Evolutionary conservation across 1,284 basidiomycete species (phyloP), one percentile per base, ranked within the genome.

Genomic region (Sanguinoderma infundibulare): DNA sequence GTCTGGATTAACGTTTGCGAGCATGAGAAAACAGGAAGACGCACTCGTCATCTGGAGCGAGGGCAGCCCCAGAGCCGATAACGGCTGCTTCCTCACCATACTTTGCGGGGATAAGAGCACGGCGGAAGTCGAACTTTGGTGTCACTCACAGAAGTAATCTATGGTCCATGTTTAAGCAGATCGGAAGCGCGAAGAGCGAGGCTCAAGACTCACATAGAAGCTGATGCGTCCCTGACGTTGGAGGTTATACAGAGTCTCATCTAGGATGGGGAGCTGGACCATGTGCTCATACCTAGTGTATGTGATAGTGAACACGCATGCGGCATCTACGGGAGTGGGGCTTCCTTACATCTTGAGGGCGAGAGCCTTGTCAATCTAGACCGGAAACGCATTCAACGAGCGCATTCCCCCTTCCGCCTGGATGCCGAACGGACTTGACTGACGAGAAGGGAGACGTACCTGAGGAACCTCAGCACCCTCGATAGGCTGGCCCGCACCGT

Each of bases 171-270:
- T 9, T 35, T 34, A 15, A 51, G 12, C n/a, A 2, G 20, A 22
- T 32, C 12, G 32, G n/a, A 2, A 8, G 12, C 35, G 20, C 17
- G 12, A 42, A 59, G 55, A 34, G 15, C 26, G 47, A 36, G 26
- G 6, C 20, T 54, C 47, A 59, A 15, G 22, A 80, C 88, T 71
- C 71, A 95, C 94, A 76, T 96, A 96, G 77, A 98, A 98, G 5
- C 92, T 94, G 69, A 96, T 95, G 72, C 96, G 94, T 30, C 95
- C 95, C 76, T 98, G 95, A 17, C 95, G 85, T 74, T 98, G 95
- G 2, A 96, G 87, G 70, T 96, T 96, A 78, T 96, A 94, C 22
- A 98, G 81, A 28, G 96, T 81, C 66, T 90, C 95, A 77, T 98
- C 95, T 71, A 97, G 81, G 36, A 89, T 87, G 0, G 95, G 95